Evolutionary conservation across 2,329 filamentous ascomycete species (phyloP).

Genomic region (Sclerotinia glacialis): DNA sequence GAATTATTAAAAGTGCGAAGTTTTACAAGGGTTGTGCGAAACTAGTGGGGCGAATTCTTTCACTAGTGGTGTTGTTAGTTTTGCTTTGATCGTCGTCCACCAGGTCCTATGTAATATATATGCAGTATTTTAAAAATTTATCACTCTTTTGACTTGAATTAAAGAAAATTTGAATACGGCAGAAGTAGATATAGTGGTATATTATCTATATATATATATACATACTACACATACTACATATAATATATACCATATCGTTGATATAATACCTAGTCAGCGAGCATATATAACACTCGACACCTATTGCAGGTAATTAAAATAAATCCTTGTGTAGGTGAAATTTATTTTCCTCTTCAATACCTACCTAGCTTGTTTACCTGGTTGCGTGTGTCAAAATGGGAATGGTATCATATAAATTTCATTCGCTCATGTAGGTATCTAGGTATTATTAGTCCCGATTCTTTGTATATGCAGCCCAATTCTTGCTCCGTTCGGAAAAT

Average conservation of each 20-base stretch:
- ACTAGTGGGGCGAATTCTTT: constrained; percentile 16
- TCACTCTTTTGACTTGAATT: not conserved
- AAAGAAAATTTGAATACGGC: not conserved
- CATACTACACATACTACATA: not conserved
- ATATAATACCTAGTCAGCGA: not conserved
- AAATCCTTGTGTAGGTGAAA: not conserved
- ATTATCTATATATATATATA: not conserved
- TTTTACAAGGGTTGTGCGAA: constrained; percentile 19
- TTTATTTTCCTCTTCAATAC: not conserved
- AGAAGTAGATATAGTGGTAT: too few relatives aligned
- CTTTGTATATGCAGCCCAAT: constrained; percentile 32
- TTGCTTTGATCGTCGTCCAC: too few relatives aligned
- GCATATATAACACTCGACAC: not conserved
- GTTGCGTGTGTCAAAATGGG: not conserved
- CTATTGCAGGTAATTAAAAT: not conserved
- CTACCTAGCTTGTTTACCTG: not conserved
- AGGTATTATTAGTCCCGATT: not conserved
- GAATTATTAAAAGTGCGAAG: constrained; percentile 21
- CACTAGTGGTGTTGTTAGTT: not conserved
- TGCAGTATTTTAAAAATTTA: too few relatives aligned
- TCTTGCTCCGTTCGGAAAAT: constrained; percentile 31
- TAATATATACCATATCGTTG: not conserved
- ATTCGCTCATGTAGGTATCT: not conserved
- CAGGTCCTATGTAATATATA: too few relatives aligned
- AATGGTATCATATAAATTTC: constrained; percentile 6